Evolutionary conservation across 2,329 filamentous ascomycete species (phyloP).

Genomic region (Monosporascus sp.): DNA sequence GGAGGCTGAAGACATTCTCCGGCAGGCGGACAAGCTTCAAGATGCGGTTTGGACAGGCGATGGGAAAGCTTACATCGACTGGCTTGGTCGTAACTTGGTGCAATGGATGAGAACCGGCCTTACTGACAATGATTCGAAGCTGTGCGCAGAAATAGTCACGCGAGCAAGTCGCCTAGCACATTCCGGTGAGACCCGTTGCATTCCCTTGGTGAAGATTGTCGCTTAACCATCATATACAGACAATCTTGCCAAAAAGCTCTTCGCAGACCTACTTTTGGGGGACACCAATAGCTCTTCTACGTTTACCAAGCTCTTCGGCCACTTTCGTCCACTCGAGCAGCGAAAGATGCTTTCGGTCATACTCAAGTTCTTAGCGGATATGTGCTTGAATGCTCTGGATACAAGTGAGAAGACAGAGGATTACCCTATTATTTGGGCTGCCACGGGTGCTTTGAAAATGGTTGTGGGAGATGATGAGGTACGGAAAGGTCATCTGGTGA

Average conservation of each 20-base stretch:
- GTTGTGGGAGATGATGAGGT: conserved; percentile 43
- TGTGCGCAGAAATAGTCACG: conserved; percentile 44
- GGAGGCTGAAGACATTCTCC: conserved; percentile 49
- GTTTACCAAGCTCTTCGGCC: conserved; percentile 28
- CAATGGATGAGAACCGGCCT: conserved; percentile 32
- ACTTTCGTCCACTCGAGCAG: conserved; percentile 37
- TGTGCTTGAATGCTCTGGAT: conserved; percentile 33
- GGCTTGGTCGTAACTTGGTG: conserved; percentile 64
- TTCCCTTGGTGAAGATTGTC: not conserved
- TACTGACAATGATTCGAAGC: conserved; percentile 32
- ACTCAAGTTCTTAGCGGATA: conserved; percentile 41
- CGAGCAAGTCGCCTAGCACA: conserved; percentile 69
- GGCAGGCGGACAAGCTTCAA: conserved; percentile 25
- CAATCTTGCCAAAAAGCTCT: conserved; percentile 29
- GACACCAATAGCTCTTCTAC: conserved; percentile 14
- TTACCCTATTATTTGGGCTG: conserved; percentile 46
- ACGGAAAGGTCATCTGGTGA: conserved; percentile 49
- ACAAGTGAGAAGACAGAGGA: conserved; percentile 25
- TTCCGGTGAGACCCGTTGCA: conserved; percentile 44
- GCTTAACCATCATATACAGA: conserved; percentile 28
- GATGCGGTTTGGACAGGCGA: conserved; percentile 55
- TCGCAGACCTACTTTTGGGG: conserved; percentile 17
- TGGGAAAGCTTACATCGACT: conserved; percentile 59
- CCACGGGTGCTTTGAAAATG: conserved; percentile 49
- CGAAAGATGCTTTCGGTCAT: conserved; percentile 35